Conservation (phyloP, 805 yeast species). For the Brettanomyces naardenensis region DNA sequence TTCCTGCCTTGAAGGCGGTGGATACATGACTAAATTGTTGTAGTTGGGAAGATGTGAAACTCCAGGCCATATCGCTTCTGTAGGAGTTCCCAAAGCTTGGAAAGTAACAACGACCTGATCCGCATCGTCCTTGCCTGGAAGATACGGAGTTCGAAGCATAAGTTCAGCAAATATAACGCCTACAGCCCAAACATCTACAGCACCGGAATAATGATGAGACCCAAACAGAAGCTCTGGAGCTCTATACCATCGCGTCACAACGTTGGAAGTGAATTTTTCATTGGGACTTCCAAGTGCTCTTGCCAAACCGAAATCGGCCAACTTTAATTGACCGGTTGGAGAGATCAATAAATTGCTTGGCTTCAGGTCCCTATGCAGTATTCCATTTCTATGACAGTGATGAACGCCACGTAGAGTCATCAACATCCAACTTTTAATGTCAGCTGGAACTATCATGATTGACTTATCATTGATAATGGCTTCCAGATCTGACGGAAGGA, state of each 20-base stretch:
- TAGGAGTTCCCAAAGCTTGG: conserved; percentile 93
- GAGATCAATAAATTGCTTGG: conserved; percentile 86
- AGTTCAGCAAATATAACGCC: conserved; percentile 95
- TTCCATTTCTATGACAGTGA: conserved; percentile 88
- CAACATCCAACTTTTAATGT: conserved; percentile 86
- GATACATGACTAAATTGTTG: conserved; percentile 65
- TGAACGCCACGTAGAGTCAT: conserved; percentile 94
- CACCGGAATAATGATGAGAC: conserved; percentile 79
- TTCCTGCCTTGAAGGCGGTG: conserved; percentile 77
- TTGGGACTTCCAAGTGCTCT: conserved; percentile 72
- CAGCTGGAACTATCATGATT: conserved; percentile 73
- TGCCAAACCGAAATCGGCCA: conserved; percentile 97
- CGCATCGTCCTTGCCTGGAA: conserved; percentile 85
- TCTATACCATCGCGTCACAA: conserved; percentile 96
- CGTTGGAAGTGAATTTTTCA: conserved; percentile 81
- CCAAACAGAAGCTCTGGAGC: conserved; percentile 93
- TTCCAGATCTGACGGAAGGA: conserved; percentile 86
- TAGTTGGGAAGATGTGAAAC: conserved; percentile 74
- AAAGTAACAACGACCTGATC: conserved; percentile 93
- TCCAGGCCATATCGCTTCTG: conserved; percentile 86
- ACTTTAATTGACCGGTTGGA: conserved; percentile 79
- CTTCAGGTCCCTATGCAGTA: conserved; percentile 87
- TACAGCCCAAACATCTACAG: conserved; percentile 92
- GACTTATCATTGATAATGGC: conserved; percentile 75
- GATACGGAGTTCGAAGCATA: conserved; percentile 89